Conservation (phyloP, 1,139 yeast genomes). For the Scheffersomyces illinoinensis region DNA sequence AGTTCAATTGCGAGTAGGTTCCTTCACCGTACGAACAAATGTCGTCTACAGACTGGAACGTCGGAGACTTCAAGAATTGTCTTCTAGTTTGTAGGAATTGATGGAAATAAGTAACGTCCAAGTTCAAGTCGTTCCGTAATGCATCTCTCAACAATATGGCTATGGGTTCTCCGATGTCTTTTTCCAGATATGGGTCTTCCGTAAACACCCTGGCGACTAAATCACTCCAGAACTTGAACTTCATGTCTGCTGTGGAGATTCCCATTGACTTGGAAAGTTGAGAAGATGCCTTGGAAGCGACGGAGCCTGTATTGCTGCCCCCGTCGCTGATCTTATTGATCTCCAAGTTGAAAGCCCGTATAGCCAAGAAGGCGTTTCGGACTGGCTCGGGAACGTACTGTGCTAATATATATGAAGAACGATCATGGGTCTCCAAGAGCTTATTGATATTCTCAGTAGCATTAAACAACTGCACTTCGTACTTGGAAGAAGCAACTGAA, state of each 20-base stretch:
- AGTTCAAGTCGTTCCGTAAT: conserved; percentile 47
- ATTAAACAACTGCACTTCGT: conserved; percentile 27
- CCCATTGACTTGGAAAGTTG: conserved; percentile 38
- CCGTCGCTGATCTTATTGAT: conserved; percentile 59
- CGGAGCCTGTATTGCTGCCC: conserved; percentile 36
- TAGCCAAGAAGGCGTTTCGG: conserved; percentile 65
- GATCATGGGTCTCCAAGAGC: conserved; percentile 49
- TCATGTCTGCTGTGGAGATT: conserved; percentile 49
- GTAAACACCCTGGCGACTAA: conserved; percentile 43
- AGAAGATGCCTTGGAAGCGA: conserved; percentile 29
- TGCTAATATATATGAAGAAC: conserved; percentile 65
- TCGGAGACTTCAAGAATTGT: conserved; percentile 42
- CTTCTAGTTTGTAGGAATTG: conserved; percentile 65
- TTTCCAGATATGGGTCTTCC: conserved; percentile 35
- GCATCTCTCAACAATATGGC: conserved; percentile 56
- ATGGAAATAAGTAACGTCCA: conserved; percentile 56
- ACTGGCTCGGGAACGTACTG: conserved; percentile 72
- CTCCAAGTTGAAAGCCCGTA: conserved; percentile 69
- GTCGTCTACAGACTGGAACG: conserved; percentile 54
- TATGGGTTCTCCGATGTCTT: conserved; percentile 63
- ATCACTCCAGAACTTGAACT: conserved; percentile 66
- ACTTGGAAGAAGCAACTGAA: conserved; percentile 4
- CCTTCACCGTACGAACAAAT: conserved; percentile 84
- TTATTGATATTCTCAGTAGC: conserved; percentile 47
- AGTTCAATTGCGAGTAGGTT: conserved; percentile 71